A percentile compares a stretch with the other conserved stretches of the same genome.
Conservation (phyloP, 2,329 filamentous ascomycete species). For the Ploettnerulaceae sp. region DNA sequence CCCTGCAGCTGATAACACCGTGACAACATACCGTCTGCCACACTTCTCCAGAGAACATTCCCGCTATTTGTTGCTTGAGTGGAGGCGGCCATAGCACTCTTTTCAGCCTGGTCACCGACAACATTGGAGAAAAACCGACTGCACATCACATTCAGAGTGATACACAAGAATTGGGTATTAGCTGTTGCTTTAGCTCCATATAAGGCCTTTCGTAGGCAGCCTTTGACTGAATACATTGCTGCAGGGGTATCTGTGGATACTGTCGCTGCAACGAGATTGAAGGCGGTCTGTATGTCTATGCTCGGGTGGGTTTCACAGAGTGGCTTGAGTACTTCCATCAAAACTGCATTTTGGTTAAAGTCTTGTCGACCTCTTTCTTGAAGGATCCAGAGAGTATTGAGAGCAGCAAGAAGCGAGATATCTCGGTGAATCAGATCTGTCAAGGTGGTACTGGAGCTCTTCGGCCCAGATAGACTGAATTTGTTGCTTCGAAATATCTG, state of each 20-base stretch:
- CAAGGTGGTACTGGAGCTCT: slow-evolving; percentile 36
- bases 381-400: slow-evolving; percentile 70
- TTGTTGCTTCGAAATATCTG: slow-evolving; percentile 57
- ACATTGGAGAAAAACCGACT: slow-evolving; percentile 51
- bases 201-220: slow-evolving; percentile 69
- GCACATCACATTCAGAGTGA: slow-evolving; percentile 82
- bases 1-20: slow-evolving; percentile 72
- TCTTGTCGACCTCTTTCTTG: slow-evolving; percentile 55
- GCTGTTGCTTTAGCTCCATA: slow-evolving; percentile 61
- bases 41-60: slow-evolving; percentile 72
- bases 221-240: slow-evolving; percentile 72
- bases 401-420: slow-evolving; percentile 58
- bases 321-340: slow-evolving; percentile 62
- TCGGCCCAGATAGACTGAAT: slow-evolving; percentile 47
- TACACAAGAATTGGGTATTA: slow-evolving; percentile 76
- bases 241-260: slow-evolving; percentile 56
- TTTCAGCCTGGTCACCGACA: slow-evolving; percentile 76
- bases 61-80: slow-evolving; percentile 65
- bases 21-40: slow-evolving; percentile 72
- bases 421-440: slow-evolving; percentile 53
- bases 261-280: slow-evolving; percentile 68
- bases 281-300: slow-evolving; percentile 71
- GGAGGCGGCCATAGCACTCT: slow-evolving; percentile 66
- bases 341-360: slow-evolving; percentile 51
- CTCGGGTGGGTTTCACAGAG: slow-evolving; percentile 67